Evolutionary conservation across 23 red algal genomes (phyloP), one percentile per base, ranked within the genome.

Genomic region (Gracilaria domingensis): DNA sequence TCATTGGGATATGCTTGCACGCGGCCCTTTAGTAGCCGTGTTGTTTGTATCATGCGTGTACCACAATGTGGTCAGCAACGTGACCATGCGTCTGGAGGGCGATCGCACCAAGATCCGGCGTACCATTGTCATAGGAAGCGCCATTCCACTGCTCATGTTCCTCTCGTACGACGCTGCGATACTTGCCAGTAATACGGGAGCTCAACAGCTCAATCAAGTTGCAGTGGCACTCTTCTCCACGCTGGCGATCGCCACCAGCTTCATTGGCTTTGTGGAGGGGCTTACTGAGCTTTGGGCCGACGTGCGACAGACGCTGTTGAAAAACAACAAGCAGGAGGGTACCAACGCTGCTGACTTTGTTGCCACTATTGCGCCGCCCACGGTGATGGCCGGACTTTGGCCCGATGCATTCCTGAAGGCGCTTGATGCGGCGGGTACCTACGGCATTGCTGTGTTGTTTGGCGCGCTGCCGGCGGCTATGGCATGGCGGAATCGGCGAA

Each of bases 31-130:
- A 38, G 53, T 98, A 0, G 81, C 91, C 32, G 86, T 91, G 28
- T 23, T 92, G 39, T 73, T 98, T 26, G 84, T 98, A n/a, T 91
- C 96, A 0, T 91, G 89, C 35, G 89, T 95, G 55, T 94, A 83
- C 40, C 96, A 98, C 78, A 94, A 98, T 61, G 80, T 95, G 21
- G 91, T 98, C 12, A 30, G 47, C 23, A 26, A n/a, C 0, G 78
- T 98, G 12, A 37, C 73, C 1, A 86, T 83, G 59, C 83, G 89
- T 0, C 69, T 96, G 8, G 84, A 90, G 55, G 88, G 91, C 12
- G 87, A 98, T 80, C 40, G 71, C 2, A 0, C 23, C 12, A 60
- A 81, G 20, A 80, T 95, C 28, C 86, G 93, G 0, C 44, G 42
- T 7, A 72, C 79, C 28, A 93, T 98, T 34, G 17, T 95, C 4